phyloP scores from a whole-genome alignment of 257 asterid genomes.

The Cruciata laevipes region DNA sequence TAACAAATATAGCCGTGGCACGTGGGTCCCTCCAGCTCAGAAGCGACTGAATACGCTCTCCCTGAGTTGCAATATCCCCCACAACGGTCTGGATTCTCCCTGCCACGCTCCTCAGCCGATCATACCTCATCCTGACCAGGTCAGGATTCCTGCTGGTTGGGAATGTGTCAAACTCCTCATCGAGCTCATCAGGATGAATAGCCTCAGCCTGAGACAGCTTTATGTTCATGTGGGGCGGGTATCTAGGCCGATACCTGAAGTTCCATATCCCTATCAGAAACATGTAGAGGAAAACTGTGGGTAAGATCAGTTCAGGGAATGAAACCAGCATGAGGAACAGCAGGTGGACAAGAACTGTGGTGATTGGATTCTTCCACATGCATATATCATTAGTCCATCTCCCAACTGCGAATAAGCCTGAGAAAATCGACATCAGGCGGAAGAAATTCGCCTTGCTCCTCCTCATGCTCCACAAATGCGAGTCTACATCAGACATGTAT shows the following conservation, averaged over 20 bases:
- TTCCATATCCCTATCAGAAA: slow-evolving; percentile 85
- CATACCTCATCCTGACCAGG: slow-evolving; percentile 56
- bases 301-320: slow-evolving; percentile 73
- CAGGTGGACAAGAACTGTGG: slow-evolving; percentile 71
- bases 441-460: slow-evolving; percentile 82
- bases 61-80: slow-evolving; percentile 84
- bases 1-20: slow-evolving; percentile 63
- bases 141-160: slow-evolving; percentile 49
- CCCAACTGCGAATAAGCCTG: slow-evolving; percentile 34
- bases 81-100: slow-evolving; percentile 73
- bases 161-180: slow-evolving; percentile 73
- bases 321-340: slow-evolving; percentile 68
- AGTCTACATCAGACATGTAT: slow-evolving; percentile 77
- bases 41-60: slow-evolving; percentile 66
- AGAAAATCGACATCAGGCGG: slow-evolving; percentile 59
- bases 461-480: slow-evolving; percentile 72
- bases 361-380: slow-evolving; percentile 71
- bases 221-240: slow-evolving; percentile 85
- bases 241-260: slow-evolving; percentile 60
- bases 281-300: slow-evolving; percentile 81
- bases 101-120: slow-evolving; percentile 60
- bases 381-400: slow-evolving; percentile 62
- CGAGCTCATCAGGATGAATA: slow-evolving; percentile 59
- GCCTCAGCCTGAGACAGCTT: slow-evolving; percentile 73
- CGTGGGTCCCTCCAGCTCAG: slow-evolving; percentile 95